Evolutionary conservation across 768 basidiomycete genomes (phyloP).

Genomic region (Clitopilus passeckerianus): DNA sequence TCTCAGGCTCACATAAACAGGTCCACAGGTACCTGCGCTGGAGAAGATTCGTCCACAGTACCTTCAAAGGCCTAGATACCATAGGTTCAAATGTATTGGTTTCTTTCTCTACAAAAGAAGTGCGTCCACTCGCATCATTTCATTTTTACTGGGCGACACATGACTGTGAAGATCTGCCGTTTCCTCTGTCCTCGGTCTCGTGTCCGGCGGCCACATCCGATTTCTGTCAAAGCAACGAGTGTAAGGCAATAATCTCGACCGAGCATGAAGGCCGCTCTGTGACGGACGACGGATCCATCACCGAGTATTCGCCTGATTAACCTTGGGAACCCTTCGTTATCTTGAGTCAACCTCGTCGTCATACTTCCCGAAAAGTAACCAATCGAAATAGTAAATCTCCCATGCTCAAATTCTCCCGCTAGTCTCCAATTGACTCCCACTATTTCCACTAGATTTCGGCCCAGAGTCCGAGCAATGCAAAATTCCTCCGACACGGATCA

Average conservation of each 20-base stretch:
- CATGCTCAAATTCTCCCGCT: background rate
- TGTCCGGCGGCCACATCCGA: background rate
- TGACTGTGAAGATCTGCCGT: too few species aligned
- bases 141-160: too few species aligned
- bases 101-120: background rate
- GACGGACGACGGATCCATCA: background rate
- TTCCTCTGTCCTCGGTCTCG: background rate
- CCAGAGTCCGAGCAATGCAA: background rate
- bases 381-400: background rate
- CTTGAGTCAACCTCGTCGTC: background rate
- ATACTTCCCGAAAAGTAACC: background rate
- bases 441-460: background rate
- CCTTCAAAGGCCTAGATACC: background rate
- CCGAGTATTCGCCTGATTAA: background rate
- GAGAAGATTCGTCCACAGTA: too few species aligned
- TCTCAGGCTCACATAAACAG: background rate
- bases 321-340: background rate
- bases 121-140: too few species aligned
- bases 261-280: too few species aligned
- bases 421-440: background rate
- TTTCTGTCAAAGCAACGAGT: background rate
- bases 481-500: background rate
- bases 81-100: background rate
- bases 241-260: background rate
- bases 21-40: background rate